Percentiles rank a stretch among this genome's conserved stretches.
Conservation (phyloP, 2,329 filamentous ascomycete genomes). For the Aspergillus fructus region DNA sequence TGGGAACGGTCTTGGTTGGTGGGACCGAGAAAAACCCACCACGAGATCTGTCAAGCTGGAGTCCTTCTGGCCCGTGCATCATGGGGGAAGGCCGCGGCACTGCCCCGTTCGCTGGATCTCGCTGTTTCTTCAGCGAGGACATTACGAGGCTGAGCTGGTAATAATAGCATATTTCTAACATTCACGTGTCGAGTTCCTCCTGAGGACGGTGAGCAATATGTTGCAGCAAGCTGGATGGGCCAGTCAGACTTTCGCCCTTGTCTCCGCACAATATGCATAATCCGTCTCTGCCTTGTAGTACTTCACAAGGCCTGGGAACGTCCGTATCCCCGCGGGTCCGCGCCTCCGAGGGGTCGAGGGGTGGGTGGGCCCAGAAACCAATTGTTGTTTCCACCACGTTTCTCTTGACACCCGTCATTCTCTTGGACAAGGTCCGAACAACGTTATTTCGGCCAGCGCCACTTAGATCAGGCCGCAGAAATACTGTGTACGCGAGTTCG, state of each 20-base stretch:
- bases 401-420: background rate
- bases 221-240: no score
- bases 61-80: background rate
- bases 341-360: background rate
- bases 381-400: background rate
- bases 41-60: background rate
- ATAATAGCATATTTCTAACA: background rate
- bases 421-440: background rate
- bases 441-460: background rate
- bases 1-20: background rate
- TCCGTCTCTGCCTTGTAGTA: no score
- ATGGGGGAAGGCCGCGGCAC: background rate
- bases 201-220: background rate
- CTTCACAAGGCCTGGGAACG: no score
- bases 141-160: background rate
- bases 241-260: background rate
- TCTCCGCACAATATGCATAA: background rate
- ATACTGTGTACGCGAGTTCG: background rate
- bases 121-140: background rate
- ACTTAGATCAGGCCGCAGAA: background rate
- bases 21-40: background rate
- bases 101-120: background rate
- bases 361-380: background rate
- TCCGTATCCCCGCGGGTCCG: background rate
- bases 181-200: background rate